Conservation (phyloP, 371 early-diverging fungal species). For the Circinella umbellata region DNA sequence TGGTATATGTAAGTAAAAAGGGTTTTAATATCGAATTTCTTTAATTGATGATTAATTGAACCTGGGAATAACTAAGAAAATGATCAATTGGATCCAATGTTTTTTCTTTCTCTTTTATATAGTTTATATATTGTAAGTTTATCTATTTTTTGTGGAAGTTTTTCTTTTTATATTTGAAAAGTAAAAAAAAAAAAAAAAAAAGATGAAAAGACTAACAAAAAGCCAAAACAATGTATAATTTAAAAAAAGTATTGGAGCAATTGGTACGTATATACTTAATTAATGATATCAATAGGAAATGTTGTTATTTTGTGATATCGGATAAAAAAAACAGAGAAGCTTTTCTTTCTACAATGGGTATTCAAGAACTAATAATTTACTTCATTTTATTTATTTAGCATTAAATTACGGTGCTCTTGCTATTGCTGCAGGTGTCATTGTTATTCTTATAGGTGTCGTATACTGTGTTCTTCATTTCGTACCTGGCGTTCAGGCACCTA, state of each 20-base stretch:
- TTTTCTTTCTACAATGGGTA: no score
- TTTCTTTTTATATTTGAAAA: not conserved
- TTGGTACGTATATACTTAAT: no score
- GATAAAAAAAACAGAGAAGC: not conserved
- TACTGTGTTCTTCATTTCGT: conserved; percentile 30
- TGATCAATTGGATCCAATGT: no score
- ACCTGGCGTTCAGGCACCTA: conserved; percentile 27
- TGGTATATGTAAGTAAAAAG: conserved; percentile 22
- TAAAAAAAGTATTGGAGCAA: no score
- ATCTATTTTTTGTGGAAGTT: not conserved
- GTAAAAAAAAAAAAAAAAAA: no score
- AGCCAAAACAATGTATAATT: no score
- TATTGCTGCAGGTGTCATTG: conserved; percentile 32
- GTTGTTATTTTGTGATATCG: conserved; percentile 19
- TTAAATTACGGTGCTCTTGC: conserved; percentile 19
- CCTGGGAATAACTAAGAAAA: no score
- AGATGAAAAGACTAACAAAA: no score
- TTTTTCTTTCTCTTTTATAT: not conserved
- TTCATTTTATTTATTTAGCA: conserved; percentile 12
- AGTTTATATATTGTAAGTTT: conserved; percentile 38
- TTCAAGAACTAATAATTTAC: no score
- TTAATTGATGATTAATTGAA: no score
- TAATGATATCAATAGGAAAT: not conserved
- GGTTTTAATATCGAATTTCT: not conserved
- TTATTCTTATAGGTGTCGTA: conserved; percentile 27